Base-by-base conservation (phyloP, 768 basidiomycete genomes). In the Boletus rubropictus region DNA sequence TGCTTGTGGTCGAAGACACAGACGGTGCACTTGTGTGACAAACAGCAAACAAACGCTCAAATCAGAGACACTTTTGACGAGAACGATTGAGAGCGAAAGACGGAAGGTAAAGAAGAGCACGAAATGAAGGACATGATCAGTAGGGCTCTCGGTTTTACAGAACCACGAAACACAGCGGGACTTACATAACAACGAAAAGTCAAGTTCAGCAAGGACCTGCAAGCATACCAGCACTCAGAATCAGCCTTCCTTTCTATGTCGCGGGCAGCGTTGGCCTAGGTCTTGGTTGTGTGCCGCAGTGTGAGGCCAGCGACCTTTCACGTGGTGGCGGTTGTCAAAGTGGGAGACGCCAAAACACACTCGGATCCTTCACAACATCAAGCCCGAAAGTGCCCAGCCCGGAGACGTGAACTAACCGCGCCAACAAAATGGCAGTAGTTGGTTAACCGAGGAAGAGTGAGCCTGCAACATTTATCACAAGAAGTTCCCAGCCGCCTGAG, bases 171-270 rank as follows among this genome's bases (percentile, higher is more conserved):
- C 53, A 52, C 51, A 31, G 52, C 58, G n/a, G 51, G 52, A 65
- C 65, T 65, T 67, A 67, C 64, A 68, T 69, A 69, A 69, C 62
- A 29, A 55, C 39, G 36, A 64, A 35, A 46, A 53, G 55, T 40
- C 17, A 45, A 45, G 52, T 59, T 62, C 48, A 69, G 54, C 43
- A 56, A 46, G 45, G 54, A 46, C 46, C 55, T 49, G 52, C 57
- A 49, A 62, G 55, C 65, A 62, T 66, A 66, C 52, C 60, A 62
- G 60, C 27, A 62, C 62, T 60, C 48, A 58, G 58, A 55, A 43
- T 57, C 49, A 63, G 44, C 55, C 51, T 57, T 62, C 55, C 51
- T 57, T 62, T 64, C 44, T 46, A 42, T 42, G 50, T 56, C 49
- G 42, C 39, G 49, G 42, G 51, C 41, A 42, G 46, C 45, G 42